Conservation (phyloP, 371 early-diverging fungal species). For the Mortierella sp. region DNA sequence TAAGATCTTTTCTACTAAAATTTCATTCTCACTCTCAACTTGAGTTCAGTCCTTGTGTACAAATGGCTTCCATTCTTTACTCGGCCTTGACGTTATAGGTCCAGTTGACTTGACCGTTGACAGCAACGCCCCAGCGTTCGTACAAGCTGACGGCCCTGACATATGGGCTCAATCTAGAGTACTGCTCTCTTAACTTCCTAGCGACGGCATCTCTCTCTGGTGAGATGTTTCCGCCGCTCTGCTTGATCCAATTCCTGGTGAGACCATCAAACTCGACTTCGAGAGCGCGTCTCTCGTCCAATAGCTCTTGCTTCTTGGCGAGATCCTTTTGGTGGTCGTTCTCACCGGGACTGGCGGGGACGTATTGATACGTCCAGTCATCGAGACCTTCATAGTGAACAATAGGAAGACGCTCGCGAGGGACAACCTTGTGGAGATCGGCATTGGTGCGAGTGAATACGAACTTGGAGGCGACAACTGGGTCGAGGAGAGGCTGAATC, state of each 20-base stretch:
- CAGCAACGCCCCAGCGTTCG: slow-evolving; percentile 52
- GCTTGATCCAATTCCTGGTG: slow-evolving; percentile 44
- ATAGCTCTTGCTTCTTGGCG: slow-evolving; percentile 29
- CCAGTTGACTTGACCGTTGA: slow-evolving; percentile 40
- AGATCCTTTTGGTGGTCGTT: slow-evolving; percentile 36
- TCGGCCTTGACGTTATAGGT: slow-evolving; percentile 36
- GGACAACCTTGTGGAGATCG: slow-evolving; percentile 73
- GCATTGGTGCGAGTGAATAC: slow-evolving; percentile 76
- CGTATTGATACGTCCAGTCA: slow-evolving; percentile 55
- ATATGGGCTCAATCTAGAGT: slow-evolving; percentile 53
- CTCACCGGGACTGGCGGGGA: slow-evolving; percentile 46
- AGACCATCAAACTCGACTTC: slow-evolving; percentile 38
- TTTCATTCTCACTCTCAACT: neutral
- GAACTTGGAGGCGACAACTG: slow-evolving; percentile 90
- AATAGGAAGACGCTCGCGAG: slow-evolving; percentile 49
- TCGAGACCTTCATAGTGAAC: slow-evolving; percentile 53
- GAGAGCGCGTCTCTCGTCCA: slow-evolving; percentile 34
- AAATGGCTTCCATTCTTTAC: neutral
- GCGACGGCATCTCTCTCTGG: slow-evolving; percentile 47
- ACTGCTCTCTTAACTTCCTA: slow-evolving; percentile 34
- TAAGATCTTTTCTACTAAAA: too few relatives aligned
- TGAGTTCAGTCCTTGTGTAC: too few relatives aligned
- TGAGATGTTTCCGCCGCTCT: slow-evolving; percentile 15
- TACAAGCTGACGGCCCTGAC: slow-evolving; percentile 50
- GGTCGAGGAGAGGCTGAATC: slow-evolving; percentile 87